Percentiles rank a stretch among this genome's conserved stretches.
Evolutionary conservation across 495 filamentous ascomycete species (phyloP).

Genomic region (Parmelia sp.): DNA sequence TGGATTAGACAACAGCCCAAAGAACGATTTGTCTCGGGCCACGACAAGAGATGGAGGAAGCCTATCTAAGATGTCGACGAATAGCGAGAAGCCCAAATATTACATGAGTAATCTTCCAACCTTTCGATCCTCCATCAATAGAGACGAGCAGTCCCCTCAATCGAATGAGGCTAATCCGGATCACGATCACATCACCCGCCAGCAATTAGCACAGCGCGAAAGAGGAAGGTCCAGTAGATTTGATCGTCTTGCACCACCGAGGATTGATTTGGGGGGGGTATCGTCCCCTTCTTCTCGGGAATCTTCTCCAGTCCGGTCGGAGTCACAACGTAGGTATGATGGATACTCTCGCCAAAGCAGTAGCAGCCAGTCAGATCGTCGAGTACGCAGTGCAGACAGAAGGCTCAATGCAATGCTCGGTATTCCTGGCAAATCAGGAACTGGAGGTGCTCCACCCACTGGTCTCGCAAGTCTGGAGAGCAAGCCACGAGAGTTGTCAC

Average conservation of each 20-base stretch:
- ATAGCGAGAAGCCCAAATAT: slow-evolving; percentile 38
- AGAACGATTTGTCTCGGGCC: slow-evolving; percentile 32
- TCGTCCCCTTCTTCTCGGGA: slow-evolving; percentile 24
- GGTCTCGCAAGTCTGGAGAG: slow-evolving; percentile 42
- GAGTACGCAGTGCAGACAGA: slow-evolving; percentile 28
- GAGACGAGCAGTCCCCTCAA: slow-evolving; percentile 30
- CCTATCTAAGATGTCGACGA: slow-evolving; percentile 31
- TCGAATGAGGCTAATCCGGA: slow-evolving; percentile 18
- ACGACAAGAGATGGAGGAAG: slow-evolving; percentile 37
- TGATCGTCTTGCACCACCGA: slow-evolving; percentile 54
- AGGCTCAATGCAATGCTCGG: slow-evolving; percentile 35
- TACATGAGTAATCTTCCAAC: slow-evolving; percentile 42
- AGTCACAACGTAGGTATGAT: slow-evolving; percentile 16
- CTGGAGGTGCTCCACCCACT: slow-evolving; percentile 34
- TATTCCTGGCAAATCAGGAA: slow-evolving; percentile 26
- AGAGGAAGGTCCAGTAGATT: slow-evolving; percentile 39
- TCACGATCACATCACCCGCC: slow-evolving; percentile 35
- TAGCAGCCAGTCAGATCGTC: slow-evolving; percentile 15
- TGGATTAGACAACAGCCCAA: slow-evolving; percentile 29
- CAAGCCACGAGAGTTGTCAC: slow-evolving; percentile 27
- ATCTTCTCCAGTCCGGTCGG: slow-evolving; percentile 2
- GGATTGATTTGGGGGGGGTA: slow-evolving; percentile 49
- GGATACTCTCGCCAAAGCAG: slow-evolving; percentile 26
- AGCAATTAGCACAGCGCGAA: slow-evolving; percentile 32
- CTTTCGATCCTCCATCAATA: slow-evolving; percentile 43